Conservation (phyloP, 2,329 filamentous ascomycete genomes). For the Colletotrichum cuscutae region DNA sequence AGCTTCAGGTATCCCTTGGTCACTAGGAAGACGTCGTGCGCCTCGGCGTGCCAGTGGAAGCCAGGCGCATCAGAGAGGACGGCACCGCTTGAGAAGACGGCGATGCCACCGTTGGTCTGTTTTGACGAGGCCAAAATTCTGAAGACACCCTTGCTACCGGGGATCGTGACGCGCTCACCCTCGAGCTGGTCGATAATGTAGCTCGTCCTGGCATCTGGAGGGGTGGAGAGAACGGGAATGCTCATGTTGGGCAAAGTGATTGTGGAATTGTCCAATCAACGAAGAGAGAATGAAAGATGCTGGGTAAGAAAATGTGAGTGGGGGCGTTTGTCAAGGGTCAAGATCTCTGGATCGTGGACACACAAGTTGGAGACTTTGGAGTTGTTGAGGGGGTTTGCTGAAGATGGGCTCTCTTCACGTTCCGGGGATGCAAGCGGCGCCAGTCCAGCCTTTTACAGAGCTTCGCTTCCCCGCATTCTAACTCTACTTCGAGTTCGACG, state of each 20-base stretch:
- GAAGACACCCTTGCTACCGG: constrained; percentile 61
- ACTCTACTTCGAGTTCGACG: neutral
- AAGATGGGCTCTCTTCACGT: neutral
- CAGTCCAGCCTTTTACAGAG: constrained; percentile 24
- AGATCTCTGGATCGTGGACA: neutral
- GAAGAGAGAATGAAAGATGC: neutral
- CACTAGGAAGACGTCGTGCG: constrained; percentile 67
- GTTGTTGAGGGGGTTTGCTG: neutral
- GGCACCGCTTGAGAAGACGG: constrained; percentile 60
- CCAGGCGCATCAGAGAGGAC: constrained; percentile 57
- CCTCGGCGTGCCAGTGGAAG: constrained; percentile 66
- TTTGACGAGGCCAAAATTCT: constrained; percentile 62
- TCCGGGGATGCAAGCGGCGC: neutral
- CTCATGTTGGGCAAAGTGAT: constrained; percentile 38
- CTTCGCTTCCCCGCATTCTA: constrained; percentile 9
- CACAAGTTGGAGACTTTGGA: constrained; percentile 5
- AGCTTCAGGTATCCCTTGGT: constrained; percentile 65
- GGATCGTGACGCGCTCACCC: constrained; percentile 62
- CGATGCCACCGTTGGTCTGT: constrained; percentile 61
- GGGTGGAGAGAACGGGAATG: constrained; percentile 45
- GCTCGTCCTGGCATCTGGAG: constrained; percentile 49
- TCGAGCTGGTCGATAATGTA: constrained; percentile 61
- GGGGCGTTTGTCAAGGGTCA: neutral
- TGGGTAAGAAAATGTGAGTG: neutral
- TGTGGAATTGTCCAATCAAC: neutral